These are phyloP conservation scores for Nepenthes mirabilis DNA, from an alignment of 148 eudicot genomes.

Conservation along the genomic window DNA sequence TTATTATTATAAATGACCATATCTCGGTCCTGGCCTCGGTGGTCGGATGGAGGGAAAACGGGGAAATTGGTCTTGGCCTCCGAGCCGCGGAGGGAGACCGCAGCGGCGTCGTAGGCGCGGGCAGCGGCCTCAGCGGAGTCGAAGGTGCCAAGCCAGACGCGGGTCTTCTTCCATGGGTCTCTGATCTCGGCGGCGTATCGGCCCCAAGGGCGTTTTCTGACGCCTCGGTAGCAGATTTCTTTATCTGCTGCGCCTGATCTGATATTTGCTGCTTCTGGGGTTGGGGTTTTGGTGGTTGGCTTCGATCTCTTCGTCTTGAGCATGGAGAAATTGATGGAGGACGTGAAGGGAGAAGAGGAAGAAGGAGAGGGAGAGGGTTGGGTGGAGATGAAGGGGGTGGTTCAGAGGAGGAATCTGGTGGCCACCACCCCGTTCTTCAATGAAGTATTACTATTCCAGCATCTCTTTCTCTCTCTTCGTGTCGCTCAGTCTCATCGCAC, in stretches of 20 bases:
- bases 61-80: conserved; percentile 60
- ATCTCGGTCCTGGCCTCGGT: background rate
- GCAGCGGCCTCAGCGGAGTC: conserved; percentile 62
- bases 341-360: background rate
- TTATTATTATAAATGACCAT: background rate
- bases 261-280: background rate
- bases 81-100: conserved; percentile 49
- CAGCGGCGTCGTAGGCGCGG: conserved; percentile 56
- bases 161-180: conserved; percentile 53
- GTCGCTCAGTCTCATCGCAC: too few relatives aligned
- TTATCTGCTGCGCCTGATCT: background rate
- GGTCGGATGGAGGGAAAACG: background rate
- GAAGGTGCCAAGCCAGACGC: conserved; percentile 67
- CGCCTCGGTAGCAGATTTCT: conserved; percentile 37
- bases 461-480: too few relatives aligned
- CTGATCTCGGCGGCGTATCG: conserved; percentile 64
- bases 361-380: background rate
- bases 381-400: background rate
- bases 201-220: conserved; percentile 60
- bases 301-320: conserved; percentile 2
- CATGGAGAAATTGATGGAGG: background rate
- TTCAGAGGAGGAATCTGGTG: background rate
- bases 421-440: background rate
- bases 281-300: background rate
- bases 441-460: too few relatives aligned